These are phyloP conservation scores for Candida michaelii DNA, from an alignment of 805 yeast genomes.

Conservation along the genomic window DNA sequence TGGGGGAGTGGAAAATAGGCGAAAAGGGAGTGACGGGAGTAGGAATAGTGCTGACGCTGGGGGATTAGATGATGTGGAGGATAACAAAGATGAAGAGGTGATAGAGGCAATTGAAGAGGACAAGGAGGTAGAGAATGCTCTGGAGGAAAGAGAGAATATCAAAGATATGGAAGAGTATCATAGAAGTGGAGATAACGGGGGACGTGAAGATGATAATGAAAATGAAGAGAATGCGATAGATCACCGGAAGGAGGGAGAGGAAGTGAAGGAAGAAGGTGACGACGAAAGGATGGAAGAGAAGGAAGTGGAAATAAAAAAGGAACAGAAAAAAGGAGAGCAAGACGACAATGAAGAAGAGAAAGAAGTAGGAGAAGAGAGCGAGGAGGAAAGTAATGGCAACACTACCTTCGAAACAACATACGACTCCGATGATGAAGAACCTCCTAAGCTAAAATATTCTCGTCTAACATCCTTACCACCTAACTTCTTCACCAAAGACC, in stretches of 20 bases:
- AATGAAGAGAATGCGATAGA: background rate
- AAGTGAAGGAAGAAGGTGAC: background rate
- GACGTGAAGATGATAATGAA: background rate
- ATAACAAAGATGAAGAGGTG: no score
- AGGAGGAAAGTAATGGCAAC: conserved; percentile 11
- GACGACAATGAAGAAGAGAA: background rate
- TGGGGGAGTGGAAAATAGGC: no score
- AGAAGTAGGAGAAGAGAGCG: conserved; percentile 9
- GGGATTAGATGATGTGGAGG: background rate
- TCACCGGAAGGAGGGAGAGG: no score
- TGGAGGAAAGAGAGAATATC: background rate
- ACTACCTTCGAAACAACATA: conserved; percentile 18
- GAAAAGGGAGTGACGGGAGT: no score
- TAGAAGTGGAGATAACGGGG: no score
- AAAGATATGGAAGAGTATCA: no score
- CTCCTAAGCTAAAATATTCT: conserved; percentile 74
- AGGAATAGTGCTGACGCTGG: no score
- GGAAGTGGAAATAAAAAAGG: background rate
- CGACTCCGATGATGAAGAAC: conserved; percentile 34
- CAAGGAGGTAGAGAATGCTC: no score
- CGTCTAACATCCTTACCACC: conserved; percentile 68
- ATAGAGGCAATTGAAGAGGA: no score
- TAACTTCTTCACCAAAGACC: conserved; percentile 70
- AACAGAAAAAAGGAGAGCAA: conserved; percentile 5
- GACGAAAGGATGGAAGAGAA: conserved; percentile 1